Conservation (phyloP, 768 basidiomycete genomes). For the Lyophyllum atratum region DNA sequence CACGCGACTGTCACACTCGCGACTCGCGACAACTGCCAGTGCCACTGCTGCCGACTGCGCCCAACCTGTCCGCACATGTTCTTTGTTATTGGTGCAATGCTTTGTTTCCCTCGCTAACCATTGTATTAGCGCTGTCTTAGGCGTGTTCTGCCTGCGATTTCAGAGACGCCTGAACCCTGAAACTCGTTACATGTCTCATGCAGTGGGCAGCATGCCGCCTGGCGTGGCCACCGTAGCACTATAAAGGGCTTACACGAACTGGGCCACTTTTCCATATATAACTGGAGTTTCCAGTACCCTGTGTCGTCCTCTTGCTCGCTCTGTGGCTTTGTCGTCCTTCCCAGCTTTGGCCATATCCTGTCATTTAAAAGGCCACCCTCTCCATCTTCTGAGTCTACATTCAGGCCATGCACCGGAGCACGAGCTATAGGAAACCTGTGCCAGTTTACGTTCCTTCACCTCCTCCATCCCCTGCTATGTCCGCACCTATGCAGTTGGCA, state of each 20-base stretch:
- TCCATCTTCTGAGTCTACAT: background rate
- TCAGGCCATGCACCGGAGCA: constrained; percentile 36
- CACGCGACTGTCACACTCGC: constrained; percentile 16
- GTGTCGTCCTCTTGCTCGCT: background rate
- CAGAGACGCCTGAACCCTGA: constrained; percentile 1
- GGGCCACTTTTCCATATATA: background rate
- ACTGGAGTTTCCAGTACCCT: background rate
- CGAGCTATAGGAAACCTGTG: constrained; percentile 74
- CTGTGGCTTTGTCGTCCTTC: constrained; percentile 5
- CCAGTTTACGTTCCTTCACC: constrained; percentile 70
- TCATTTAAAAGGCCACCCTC: constrained; percentile 1
- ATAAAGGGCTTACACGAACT: constrained; percentile 2
- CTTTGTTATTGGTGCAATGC: constrained; percentile 4
- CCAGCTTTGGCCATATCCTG: constrained; percentile 8
- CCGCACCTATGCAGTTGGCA: constrained; percentile 9
- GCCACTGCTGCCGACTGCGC: background rate
- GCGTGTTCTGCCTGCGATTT: constrained; percentile 1
- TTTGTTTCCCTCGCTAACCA: background rate
- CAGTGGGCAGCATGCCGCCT: background rate
- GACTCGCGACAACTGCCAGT: background rate
- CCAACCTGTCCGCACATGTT: background rate
- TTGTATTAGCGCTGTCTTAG: background rate
- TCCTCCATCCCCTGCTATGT: constrained; percentile 41
- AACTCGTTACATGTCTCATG: background rate
- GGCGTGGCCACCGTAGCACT: background rate